These are phyloP conservation scores for Mucor piriformis DNA, from an alignment of 371 early-diverging fungal species.

Conservation along the genomic window DNA sequence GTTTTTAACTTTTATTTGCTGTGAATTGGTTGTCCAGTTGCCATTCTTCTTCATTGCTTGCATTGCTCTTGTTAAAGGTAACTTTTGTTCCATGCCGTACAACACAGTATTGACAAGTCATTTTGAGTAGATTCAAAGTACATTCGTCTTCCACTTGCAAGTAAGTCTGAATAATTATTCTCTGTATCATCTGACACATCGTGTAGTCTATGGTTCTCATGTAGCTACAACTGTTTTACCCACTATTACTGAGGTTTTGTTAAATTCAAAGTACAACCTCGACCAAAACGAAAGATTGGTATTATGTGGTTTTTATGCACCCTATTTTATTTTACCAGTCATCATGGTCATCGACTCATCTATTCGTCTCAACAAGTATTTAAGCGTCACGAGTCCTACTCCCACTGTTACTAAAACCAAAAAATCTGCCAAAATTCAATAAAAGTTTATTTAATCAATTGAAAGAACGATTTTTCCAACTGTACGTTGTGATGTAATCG, in stretches of 20 bases:
- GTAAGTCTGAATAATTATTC: constrained; percentile 32
- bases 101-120: not conserved
- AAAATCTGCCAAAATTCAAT: not conserved
- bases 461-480: constrained; percentile 58
- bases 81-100: not conserved
- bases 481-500: constrained; percentile 40
- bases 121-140: constrained; percentile 5
- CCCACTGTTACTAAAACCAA: not conserved
- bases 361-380: constrained; percentile 18
- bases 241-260: constrained; percentile 47
- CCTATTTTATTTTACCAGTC: constrained; percentile 62
- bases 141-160: constrained; percentile 49
- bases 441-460: constrained; percentile 4
- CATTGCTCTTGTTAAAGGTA: constrained; percentile 51
- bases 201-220: constrained; percentile 60
- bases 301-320: constrained; percentile 54
- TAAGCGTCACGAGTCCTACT: not conserved
- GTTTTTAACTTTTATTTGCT: constrained; percentile 57
- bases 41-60: constrained; percentile 71
- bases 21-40: constrained; percentile 66
- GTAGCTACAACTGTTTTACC: constrained; percentile 66
- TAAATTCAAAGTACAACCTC: constrained; percentile 40
- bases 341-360: constrained; percentile 54
- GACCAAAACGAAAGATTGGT: constrained; percentile 35
- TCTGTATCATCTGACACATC: not conserved